Base-by-base conservation (phyloP, 192 early-diverging fungal species). In the Rhizophagus sp. region DNA sequence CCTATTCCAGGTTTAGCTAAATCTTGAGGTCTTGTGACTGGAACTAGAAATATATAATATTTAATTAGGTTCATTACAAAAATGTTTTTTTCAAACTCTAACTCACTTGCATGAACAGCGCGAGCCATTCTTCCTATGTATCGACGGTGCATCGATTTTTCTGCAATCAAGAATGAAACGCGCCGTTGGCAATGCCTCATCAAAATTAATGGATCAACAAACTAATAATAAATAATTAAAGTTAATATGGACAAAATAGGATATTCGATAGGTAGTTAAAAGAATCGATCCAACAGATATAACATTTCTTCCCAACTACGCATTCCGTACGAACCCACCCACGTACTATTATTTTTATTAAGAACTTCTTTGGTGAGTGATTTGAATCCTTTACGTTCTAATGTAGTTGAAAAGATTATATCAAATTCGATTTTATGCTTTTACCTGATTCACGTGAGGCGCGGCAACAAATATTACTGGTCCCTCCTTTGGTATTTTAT, bases 381-480 rank as follows among this genome's bases (percentile, higher is more conserved):
- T 47, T 47, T 5, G 50, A 19, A 57, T 57, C 50, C 17, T 19
- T 57, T 57, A 6, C 50, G 17, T 57, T 57, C 50, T 57, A 57
- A 19, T 57, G 17, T 57, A 57, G 52, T 57, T 57, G 17, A 22
- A 22, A n/a, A 57, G 19, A 57, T 57, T 22, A 19, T 41, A 47
- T 47, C 11, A 12, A 47, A 47, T 47, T 47, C 44, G 44, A 47
- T 47, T 47, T 44, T 47, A 47, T 47, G 44, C 11, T 22, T 81
- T 79, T 88, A 88, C 89, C 86, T 95, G 91, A 86, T 93, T 93
- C 65, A 90, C 89, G 83, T 94, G 93, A 49, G 92, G 93, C 4
- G 91, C 95, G 8, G 90, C 94, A 15, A 97, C 95, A 88, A 99
- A 98, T 64, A 99, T 95, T 50, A 98, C 91, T 12, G 98, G 98